These are phyloP conservation scores for Solanum hybrid DNA, from an alignment of 305 asterid genomes.

Conservation along the genomic window DNA sequence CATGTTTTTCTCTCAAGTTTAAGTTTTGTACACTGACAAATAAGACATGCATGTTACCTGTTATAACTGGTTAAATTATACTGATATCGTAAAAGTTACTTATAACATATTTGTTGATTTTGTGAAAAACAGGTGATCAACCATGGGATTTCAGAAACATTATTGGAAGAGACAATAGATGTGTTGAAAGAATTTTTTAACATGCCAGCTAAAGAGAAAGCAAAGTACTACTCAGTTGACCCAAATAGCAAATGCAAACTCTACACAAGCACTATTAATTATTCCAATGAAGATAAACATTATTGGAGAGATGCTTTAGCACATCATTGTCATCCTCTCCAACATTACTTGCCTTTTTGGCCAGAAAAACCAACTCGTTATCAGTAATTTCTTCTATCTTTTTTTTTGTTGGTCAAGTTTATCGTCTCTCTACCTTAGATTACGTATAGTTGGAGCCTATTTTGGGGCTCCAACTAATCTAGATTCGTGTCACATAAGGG, in stretches of 20 bases:
- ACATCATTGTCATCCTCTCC: slow-evolving; percentile 23
- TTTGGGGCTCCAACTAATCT: not conserved
- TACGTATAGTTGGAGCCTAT: not conserved
- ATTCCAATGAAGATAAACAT: slow-evolving; percentile 21
- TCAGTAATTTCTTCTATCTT: not conserved
- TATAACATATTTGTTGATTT: not conserved
- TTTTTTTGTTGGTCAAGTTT: not conserved
- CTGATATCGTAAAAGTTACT: not conserved
- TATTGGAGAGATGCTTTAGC: slow-evolving; percentile 28
- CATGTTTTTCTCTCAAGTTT: not conserved
- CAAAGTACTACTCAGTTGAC: slow-evolving; percentile 21
- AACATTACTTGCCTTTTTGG: slow-evolving; percentile 17
- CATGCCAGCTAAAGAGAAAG: slow-evolving; percentile 20
- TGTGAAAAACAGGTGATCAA: slow-evolving; percentile 16
- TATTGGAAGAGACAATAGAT: slow-evolving; percentile 10
- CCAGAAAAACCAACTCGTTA: slow-evolving; percentile 17
- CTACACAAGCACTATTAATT: slow-evolving; percentile 16
- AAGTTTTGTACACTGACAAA: not conserved
- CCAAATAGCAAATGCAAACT: slow-evolving; percentile 13
- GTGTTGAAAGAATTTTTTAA: slow-evolving; percentile 20
- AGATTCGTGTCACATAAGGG: not conserved
- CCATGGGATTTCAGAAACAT: slow-evolving; percentile 21
- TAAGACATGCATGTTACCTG: not conserved
- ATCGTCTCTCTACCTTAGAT: not conserved
- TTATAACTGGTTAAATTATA: not conserved